A percentile compares a stretch with the other conserved stretches of the same genome.
Evolutionary conservation across 148 eudicot species (phyloP).

Genomic region (Oxyria digyna): DNA sequence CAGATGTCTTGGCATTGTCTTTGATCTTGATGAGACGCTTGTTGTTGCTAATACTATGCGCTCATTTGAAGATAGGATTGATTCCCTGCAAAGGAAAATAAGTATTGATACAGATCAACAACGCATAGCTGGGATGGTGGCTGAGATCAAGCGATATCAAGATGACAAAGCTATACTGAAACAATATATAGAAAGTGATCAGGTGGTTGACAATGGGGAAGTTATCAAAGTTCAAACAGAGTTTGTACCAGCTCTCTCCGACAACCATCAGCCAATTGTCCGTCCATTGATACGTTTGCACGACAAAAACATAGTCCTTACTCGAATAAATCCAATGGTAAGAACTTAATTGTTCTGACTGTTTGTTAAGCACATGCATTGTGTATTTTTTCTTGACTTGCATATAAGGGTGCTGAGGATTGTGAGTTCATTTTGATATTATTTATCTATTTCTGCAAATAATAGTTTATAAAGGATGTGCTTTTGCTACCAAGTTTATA

Average conservation of each 20-base stretch:
- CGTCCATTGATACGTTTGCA: conserved; percentile 83
- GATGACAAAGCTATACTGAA: conserved; percentile 78
- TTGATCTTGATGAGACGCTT: conserved; percentile 97
- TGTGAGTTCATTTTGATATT: background rate
- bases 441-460: background rate
- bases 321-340: conserved; percentile 98
- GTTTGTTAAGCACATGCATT: background rate
- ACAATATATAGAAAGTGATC: conserved; percentile 95
- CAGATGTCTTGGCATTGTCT: conserved; percentile 94
- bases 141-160: conserved; percentile 91
- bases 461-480: too few species aligned
- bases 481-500: background rate
- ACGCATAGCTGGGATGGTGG: conserved; percentile 68
- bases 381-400: background rate
- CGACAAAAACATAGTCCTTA: conserved; percentile 78
- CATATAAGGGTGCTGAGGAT: background rate
- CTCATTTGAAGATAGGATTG: conserved; percentile 93
- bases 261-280: conserved; percentile 62
- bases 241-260: conserved; percentile 79
- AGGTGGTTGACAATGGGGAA: conserved; percentile 80
- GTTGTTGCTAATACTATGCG: conserved; percentile 94
- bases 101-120: conserved; percentile 59
- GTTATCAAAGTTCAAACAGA: conserved; percentile 68
- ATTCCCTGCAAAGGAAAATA: conserved; percentile 69
- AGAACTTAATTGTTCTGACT: background rate